These are phyloP conservation scores for Hyphodiscus sp. DNA, from an alignment of 2,329 filamentous ascomycete species.

Conservation along the genomic window DNA sequence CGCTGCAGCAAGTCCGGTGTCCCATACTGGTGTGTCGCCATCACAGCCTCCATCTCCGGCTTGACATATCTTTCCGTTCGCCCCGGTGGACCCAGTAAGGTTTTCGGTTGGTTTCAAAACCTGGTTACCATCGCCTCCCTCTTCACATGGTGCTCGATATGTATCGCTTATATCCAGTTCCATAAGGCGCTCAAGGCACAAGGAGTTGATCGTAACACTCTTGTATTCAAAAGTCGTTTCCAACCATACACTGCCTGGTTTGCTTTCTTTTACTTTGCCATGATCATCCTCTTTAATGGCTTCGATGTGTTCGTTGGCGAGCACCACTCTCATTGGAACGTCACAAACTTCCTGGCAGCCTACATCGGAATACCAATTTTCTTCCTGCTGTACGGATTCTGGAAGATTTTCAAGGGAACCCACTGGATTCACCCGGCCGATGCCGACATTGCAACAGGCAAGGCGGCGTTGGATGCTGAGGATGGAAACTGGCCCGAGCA, in stretches of 20 bases:
- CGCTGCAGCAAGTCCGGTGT: conserved; percentile 59
- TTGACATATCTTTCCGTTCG: conserved; percentile 64
- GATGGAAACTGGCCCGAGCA: conserved; percentile 35
- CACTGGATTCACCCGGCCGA: conserved; percentile 33
- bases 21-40: conserved; percentile 60
- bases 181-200: conserved; percentile 63
- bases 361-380: conserved; percentile 71
- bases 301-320: conserved; percentile 69
- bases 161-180: conserved; percentile 66
- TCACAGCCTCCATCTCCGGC: conserved; percentile 61
- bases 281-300: conserved; percentile 71
- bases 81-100: conserved; percentile 41
- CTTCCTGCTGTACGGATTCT: conserved; percentile 60
- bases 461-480: conserved; percentile 38
- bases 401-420: conserved; percentile 65
- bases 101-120: conserved; percentile 38
- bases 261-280: conserved; percentile 52
- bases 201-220: conserved; percentile 56
- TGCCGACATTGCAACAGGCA: conserved; percentile 39
- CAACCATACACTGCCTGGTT: conserved; percentile 69
- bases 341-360: conserved; percentile 65
- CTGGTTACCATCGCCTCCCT: conserved; percentile 68
- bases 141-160: conserved; percentile 65
- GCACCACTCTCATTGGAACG: conserved; percentile 49
- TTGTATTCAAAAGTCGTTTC: conserved; percentile 64